phyloP scores from a whole-genome alignment of 306 rosid genomes.

The Pueraria montana region DNA sequence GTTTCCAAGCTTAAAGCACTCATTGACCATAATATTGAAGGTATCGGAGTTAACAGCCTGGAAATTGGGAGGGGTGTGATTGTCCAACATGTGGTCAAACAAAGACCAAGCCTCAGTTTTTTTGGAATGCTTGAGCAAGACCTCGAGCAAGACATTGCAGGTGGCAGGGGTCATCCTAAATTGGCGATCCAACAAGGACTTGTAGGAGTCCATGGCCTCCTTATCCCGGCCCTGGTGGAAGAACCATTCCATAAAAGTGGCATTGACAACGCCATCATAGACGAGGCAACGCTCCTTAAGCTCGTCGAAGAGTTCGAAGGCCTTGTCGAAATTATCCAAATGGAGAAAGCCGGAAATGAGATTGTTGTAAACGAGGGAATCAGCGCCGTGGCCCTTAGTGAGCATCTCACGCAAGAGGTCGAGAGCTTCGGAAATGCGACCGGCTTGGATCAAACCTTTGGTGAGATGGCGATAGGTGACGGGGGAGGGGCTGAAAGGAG shows the following conservation, averaged over 20 bases:
- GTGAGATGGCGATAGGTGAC: conserved; percentile 89
- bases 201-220: conserved; percentile 94
- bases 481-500: conserved; percentile 86
- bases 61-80: conserved; percentile 87
- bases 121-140: conserved; percentile 75
- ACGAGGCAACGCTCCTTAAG: conserved; percentile 90
- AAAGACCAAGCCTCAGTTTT: conserved; percentile 68
- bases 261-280: conserved; percentile 91
- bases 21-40: conserved; percentile 87
- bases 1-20: conserved; percentile 76
- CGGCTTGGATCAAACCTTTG: conserved; percentile 74
- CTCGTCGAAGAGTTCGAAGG: conserved; percentile 89
- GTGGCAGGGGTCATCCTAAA: conserved; percentile 89
- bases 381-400: conserved; percentile 87
- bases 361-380: conserved; percentile 86
- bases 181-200: conserved; percentile 70
- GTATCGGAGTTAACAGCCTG: conserved; percentile 94
- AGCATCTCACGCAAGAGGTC: conserved; percentile 95
- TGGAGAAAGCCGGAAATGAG: conserved; percentile 76
- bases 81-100: conserved; percentile 86
- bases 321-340: conserved; percentile 80
- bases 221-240: conserved; percentile 68
- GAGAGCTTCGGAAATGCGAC: conserved; percentile 76
- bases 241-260: conserved; percentile 92
- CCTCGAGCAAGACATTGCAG: conserved; percentile 86